These are phyloP conservation scores for Talaromyces wortmannii DNA, from an alignment of 495 filamentous ascomycete genomes.

Conservation along the genomic window DNA sequence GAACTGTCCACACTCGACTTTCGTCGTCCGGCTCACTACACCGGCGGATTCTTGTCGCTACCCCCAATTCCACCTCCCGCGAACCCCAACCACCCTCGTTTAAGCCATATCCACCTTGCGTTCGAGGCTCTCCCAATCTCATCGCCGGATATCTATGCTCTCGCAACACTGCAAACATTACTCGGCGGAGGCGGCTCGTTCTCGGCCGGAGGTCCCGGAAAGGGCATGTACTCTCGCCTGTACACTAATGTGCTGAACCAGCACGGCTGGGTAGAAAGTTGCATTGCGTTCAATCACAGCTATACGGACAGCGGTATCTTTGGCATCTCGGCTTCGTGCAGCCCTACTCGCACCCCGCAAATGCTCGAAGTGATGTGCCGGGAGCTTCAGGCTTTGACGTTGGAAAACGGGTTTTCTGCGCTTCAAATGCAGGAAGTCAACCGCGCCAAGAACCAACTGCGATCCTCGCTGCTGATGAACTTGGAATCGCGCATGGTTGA, in stretches of 20 bases:
- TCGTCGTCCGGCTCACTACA: slow-evolving; percentile 71
- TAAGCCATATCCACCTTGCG: slow-evolving; percentile 88
- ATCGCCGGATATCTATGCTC: slow-evolving; percentile 87
- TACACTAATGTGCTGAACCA: slow-evolving; percentile 98
- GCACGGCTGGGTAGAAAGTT: slow-evolving; percentile 92
- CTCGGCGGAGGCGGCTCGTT: slow-evolving; percentile 96
- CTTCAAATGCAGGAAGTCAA: slow-evolving; percentile 77
- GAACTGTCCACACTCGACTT: slow-evolving; percentile 50
- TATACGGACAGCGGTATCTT: slow-evolving; percentile 95
- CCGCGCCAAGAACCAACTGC: slow-evolving; percentile 96
- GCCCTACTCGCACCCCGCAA: slow-evolving; percentile 61
- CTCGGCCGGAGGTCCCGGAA: slow-evolving; percentile 93
- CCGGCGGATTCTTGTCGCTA: slow-evolving; percentile 83
- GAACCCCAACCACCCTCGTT: slow-evolving; percentile 70
- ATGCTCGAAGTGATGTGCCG: slow-evolving; percentile 94
- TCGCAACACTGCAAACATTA: slow-evolving; percentile 93
- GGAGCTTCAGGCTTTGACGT: slow-evolving; percentile 71
- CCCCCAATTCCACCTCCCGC: slow-evolving; percentile 69
- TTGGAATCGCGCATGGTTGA: slow-evolving; percentile 96
- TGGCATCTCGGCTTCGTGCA: slow-evolving; percentile 83
- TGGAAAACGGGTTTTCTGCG: slow-evolving; percentile 59
- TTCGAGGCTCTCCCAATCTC: slow-evolving; percentile 93
- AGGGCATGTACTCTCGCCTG: slow-evolving; percentile 96
- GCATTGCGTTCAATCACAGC: slow-evolving; percentile 91
- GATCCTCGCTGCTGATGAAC: slow-evolving; percentile 91